These are phyloP conservation scores for Thielaviopsis ethacetica DNA, from an alignment of 2,329 filamentous ascomycete genomes.

Conservation along the genomic window DNA sequence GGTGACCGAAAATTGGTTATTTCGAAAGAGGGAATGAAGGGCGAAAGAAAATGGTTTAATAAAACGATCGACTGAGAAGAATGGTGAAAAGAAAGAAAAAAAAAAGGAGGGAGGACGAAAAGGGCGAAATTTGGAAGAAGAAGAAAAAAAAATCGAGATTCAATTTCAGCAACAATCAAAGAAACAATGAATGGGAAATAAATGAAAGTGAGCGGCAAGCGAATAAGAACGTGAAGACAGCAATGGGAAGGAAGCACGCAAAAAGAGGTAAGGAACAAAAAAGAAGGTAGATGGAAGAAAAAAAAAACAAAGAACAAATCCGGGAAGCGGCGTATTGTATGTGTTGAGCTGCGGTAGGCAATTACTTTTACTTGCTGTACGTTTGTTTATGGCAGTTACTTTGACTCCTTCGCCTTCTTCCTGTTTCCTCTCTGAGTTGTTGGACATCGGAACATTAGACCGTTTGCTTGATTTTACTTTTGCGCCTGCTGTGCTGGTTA, in stretches of 20 bases:
- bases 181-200: too few species aligned
- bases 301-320: not conserved
- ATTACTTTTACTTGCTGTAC: not conserved
- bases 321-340: not conserved
- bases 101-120: not conserved
- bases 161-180: not conserved
- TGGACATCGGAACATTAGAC: too few species aligned
- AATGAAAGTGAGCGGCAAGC: not conserved
- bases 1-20: not conserved
- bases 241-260: not conserved
- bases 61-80: not conserved
- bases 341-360: too few species aligned
- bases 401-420: not conserved
- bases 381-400: not conserved
- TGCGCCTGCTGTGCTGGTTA: too few species aligned
- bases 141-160: not conserved
- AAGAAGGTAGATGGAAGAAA: not conserved
- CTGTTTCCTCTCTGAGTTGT: not conserved
- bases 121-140: not conserved
- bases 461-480: not conserved
- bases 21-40: not conserved
- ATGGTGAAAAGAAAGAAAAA: too few species aligned
- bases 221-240: not conserved
- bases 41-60: not conserved
- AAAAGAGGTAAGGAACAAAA: not conserved